Conservation (phyloP, 2,329 filamentous ascomycete species). For the Fusarium falciforme region DNA sequence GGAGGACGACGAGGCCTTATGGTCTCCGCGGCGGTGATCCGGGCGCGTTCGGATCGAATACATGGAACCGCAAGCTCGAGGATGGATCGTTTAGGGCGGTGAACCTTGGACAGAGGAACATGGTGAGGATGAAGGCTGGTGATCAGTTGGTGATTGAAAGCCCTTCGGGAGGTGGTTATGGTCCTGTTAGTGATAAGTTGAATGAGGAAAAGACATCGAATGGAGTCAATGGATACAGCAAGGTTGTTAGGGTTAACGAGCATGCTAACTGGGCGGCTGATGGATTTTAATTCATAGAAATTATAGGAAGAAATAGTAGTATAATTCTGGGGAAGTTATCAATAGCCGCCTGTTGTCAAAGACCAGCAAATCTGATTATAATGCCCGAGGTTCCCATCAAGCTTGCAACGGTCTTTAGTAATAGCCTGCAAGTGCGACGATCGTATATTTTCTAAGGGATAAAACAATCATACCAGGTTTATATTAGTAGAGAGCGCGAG, state of each 20-base stretch:
- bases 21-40: constrained; percentile 78
- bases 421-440: too few relatives aligned
- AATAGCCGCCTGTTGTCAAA: not conserved
- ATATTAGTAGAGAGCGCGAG: too few relatives aligned
- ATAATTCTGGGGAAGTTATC: not conserved
- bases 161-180: constrained; percentile 30
- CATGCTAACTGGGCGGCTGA: not conserved
- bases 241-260: not conserved
- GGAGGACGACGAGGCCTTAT: constrained; percentile 80
- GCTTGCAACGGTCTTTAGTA: too few relatives aligned
- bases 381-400: too few relatives aligned
- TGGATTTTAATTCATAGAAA: not conserved
- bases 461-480: too few relatives aligned
- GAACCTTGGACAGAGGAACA: constrained; percentile 22
- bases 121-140: constrained; percentile 23
- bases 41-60: constrained; percentile 73
- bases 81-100: constrained; percentile 48
- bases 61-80: constrained; percentile 64
- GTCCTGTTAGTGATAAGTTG: not conserved
- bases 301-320: not conserved
- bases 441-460: too few relatives aligned
- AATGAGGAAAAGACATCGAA: not conserved
- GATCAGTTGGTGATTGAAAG: constrained; percentile 28
- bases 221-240: not conserved
- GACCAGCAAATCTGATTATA: too few relatives aligned